Percentiles rank a stretch among this genome's conserved stretches.
phyloP scores from a whole-genome alignment of 148 eudicot species.

The Selenicereus undatus region DNA sequence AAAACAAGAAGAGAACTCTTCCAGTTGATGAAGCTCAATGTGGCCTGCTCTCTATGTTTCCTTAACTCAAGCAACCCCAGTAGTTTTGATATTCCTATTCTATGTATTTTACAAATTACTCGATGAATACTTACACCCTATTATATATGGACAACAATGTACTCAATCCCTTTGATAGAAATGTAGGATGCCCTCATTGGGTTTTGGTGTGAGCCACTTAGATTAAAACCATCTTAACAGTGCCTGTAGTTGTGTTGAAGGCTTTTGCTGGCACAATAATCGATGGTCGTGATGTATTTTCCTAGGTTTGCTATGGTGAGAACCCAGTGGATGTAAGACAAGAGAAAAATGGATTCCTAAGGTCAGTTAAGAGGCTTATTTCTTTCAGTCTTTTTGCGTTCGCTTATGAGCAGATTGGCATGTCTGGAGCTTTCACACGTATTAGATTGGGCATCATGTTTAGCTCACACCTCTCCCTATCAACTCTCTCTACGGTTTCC shows the following conservation, averaged over 20 bases:
- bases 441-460: slow-evolving; percentile 53
- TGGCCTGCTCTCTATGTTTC: slow-evolving; percentile 63
- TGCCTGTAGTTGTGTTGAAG: slow-evolving; percentile 51
- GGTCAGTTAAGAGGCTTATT: slow-evolving; percentile 51
- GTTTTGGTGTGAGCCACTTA: slow-evolving; percentile 71
- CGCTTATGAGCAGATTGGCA: slow-evolving; percentile 55
- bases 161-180: slow-evolving; percentile 66
- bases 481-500: slow-evolving; percentile 51
- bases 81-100: slow-evolving; percentile 38
- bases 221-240: slow-evolving; percentile 45
- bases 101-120: slow-evolving; percentile 41
- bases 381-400: slow-evolving; percentile 64
- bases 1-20: slow-evolving; percentile 6
- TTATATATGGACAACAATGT: slow-evolving; percentile 62
- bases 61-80: slow-evolving; percentile 58
- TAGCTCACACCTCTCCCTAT: slow-evolving; percentile 37
- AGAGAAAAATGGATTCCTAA: slow-evolving; percentile 49
- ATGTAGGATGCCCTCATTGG: slow-evolving; percentile 54
- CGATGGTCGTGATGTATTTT: slow-evolving; percentile 41
- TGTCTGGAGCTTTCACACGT: slow-evolving; percentile 37
- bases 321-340: slow-evolving; percentile 29
- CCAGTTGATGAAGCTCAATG: slow-evolving; percentile 41
- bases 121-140: slow-evolving; percentile 58
- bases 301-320: slow-evolving; percentile 32
- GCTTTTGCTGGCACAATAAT: slow-evolving; percentile 52